Evolutionary conservation across 2,329 filamentous ascomycete genomes (phyloP), one percentile per base, ranked within the genome.

Genomic region (Rosellinia necatrix): DNA sequence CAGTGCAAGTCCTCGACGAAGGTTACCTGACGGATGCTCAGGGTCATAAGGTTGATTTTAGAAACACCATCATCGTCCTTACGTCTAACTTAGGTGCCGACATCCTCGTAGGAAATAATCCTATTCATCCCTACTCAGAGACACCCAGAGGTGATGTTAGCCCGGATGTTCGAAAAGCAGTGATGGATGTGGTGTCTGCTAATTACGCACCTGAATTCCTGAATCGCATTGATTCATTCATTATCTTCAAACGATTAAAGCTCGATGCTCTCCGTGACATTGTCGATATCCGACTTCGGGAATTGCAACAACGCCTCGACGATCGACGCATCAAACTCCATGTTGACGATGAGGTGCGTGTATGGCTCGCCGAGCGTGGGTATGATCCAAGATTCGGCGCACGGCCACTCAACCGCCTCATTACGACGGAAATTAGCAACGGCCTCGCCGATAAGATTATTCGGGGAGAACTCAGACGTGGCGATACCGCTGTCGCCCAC

Each of bases 1-100:
- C n/a, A n/a, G n/a, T n/a, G n/a, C 94, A 97, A 73, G 93, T 97
- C 0, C 84, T 99, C 0, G 94, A 97, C 69, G 94, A 97, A 72
- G 94, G 94, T 2, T 97, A 94, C 77, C 82, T 99, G 46, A 97
- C 93, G 0, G 94, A 97, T 70, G 87, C 91, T 0, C 93, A 97
- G 75, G 94, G 94, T 27, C 92, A 96, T 78, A 96, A 94, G 74
- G 89, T 99, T 57, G 94, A 97, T 71, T 97, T 97, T 79, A 84
- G 90, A 59, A 97, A 97, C 74, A 97, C 93, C 6, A 89, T 97
- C 67, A 97, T 97, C 64, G 93, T 97, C 2, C 82, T 99, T 53
- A 97, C 94, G 0, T 96, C 92, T 32, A 99, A 99, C 71, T 83
- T 99, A 2, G 94, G 94, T 34, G 92, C 94, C 12, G 86, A 96